Evolutionary conservation across 306 rosid genomes (phyloP).

Genomic region (Gastrolobium bilobum): DNA sequence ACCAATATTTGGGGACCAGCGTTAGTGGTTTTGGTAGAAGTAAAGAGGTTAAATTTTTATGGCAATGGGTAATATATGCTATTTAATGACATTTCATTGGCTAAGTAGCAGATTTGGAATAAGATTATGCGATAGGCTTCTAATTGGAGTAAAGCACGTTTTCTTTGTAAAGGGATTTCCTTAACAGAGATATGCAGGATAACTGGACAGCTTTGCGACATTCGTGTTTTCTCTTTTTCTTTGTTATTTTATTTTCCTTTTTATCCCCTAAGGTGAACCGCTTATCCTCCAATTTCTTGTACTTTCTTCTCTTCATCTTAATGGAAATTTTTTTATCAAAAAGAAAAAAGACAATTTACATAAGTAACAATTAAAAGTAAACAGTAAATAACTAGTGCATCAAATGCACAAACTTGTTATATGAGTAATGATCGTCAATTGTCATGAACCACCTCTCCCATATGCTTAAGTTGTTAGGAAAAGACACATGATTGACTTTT

Average conservation of each 20-base stretch:
- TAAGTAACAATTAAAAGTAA: constrained; percentile 9
- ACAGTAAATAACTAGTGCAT: constrained; percentile 4
- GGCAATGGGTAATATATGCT: constrained; percentile 2
- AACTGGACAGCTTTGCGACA: neutral
- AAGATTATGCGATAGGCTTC: neutral
- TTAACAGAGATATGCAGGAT: constrained; percentile 1
- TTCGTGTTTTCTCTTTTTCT: constrained; percentile 18
- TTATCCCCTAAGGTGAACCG: neutral
- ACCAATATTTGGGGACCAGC: constrained; percentile 5
- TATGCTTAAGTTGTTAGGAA: no score
- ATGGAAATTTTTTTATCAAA: constrained; percentile 2
- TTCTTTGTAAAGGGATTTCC: neutral
- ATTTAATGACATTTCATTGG: constrained; percentile 18
- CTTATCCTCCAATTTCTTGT: constrained; percentile 5
- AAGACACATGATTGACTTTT: no score
- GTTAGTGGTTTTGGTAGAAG: constrained; percentile 8
- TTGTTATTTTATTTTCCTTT: constrained; percentile 1
- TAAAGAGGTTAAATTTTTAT: neutral
- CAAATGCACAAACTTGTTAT: constrained; percentile 11
- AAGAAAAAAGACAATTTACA: constrained; percentile 14
- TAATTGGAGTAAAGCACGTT: neutral
- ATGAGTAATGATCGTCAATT: neutral
- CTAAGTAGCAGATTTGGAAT: neutral
- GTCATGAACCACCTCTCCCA: no score
- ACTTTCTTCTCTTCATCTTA: constrained; percentile 2